Base-by-base conservation (phyloP, 495 filamentous ascomycete genomes). In the Sordaria brevicollis region DNA sequence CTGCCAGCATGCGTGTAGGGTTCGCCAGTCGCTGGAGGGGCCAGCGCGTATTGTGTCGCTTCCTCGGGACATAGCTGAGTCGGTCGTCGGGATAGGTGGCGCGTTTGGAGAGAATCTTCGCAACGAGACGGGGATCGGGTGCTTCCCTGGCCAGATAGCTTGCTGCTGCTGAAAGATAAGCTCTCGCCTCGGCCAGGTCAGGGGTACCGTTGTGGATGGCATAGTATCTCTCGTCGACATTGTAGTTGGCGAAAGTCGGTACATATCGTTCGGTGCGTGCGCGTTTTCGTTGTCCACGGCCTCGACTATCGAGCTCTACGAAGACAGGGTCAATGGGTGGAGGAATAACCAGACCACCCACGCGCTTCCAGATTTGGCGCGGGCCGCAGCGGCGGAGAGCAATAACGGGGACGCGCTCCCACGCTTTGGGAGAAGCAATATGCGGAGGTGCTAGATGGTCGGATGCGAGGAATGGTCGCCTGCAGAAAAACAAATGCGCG, bases 31-130 rank as follows among this genome's bases (percentile, higher is more conserved):
- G 74, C 62, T 74, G 69, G 36, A 80, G 74, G 10, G 78, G 78
- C 72, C 74, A 78, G 21, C 78, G 75, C 31, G 74, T 72, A 65
- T 75, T 79, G 71, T 80, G 74, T n/a, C 78, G 72, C 68, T 80
- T 80, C 37, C 74, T 72, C 3, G 78, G 78, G 9, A 80, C 72
- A 69, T 73, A 76, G 11, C 57, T 71, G 31, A 76, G 35, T 7
- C 11, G 15, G 5, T 74, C 67, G 11, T 78, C 74, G 38, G 73
- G 68, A 67, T 74, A 76, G 39, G 74, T 74, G 5, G 70, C 35
- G 33, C 49, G 74, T 65, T 65, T 71, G 33, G 71, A 19, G 34
- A 19, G 31, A 34, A 68, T 17, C n/a, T 15, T 35, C 2, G 68
- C 29, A 17, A 38, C 66, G 21, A 68, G 35, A 21, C 17, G 41